Evolutionary conservation across 2,329 filamentous ascomycete genomes (phyloP), one percentile per base, ranked within the genome.

Genomic region (Chaetomiaceae sp.): DNA sequence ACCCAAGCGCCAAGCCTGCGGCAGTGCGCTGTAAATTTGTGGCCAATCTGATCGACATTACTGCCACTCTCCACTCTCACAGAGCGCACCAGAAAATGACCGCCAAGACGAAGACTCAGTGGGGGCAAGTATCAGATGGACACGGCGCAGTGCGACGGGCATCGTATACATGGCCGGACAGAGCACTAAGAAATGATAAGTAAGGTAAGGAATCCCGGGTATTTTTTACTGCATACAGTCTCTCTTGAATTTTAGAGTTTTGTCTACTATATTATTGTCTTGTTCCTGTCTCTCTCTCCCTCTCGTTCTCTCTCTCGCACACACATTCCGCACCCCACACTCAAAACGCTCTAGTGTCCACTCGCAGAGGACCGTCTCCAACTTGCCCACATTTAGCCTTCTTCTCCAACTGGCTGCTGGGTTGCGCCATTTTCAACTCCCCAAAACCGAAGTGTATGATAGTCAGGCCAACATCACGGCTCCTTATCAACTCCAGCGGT

Each of bases 11-110:
- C 44, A 48, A 49, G 42, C 39, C 30, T 17, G 30, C 17, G 9
- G 13, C 14, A 12, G 44, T 30, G n/a, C n/a, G 17, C 14, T 50
- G 16, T 30, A 42, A 53, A 48, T 48, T 50, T 31, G 37, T 19
- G 20, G 25, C 20, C 34, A 50, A 55, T 46, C 40, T 50, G 55
- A 56, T 56, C 51, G 41, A 46, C 55, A 56, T 56, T 55, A 44
- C 48, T 44, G 21, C 51, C 44, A 43, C 54, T 47, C 48, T 48
- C 44, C 50, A n/a, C n/a, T n/a, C n/a, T n/a, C n/a, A n/a, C n/a
- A n/a, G 35, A 13, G 20, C 39, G 38, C 19, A 17, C 17, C 16
- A 10, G 35, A 20, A 13, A 21, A 27, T 45, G 44, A 12, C 9
- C 30, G 30, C 30, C 30, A 33, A 33, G 30, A 13, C 14, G 30